A percentile compares a stretch with the other conserved stretches of the same genome.
Evolutionary conservation across 257 asterid genomes (phyloP).

Genomic region (Avicennia marina): DNA sequence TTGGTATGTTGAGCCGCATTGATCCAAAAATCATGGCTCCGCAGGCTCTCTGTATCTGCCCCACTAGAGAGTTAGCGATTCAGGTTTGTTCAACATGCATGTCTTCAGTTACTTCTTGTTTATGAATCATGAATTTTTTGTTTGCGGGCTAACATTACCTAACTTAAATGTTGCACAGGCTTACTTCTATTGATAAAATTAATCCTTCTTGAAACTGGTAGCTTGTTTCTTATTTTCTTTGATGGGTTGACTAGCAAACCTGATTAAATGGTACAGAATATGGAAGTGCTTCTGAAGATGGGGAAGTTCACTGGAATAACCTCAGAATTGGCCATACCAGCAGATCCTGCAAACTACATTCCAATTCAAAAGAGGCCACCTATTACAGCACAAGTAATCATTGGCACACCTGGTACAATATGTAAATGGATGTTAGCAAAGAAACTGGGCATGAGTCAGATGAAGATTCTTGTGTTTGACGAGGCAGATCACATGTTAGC

Average conservation of each 20-base stretch:
- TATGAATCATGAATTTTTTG: not conserved
- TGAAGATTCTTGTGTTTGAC: constrained; percentile 87
- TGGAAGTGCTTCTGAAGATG: constrained; percentile 93
- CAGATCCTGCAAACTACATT: constrained; percentile 43
- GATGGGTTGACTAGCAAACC: not conserved
- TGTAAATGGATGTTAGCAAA: constrained; percentile 52
- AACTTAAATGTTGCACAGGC: no score
- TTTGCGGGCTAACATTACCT: not conserved
- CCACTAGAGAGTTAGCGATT: constrained; percentile 91
- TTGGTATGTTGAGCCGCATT: constrained; percentile 94
- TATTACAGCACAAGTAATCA: constrained; percentile 68
- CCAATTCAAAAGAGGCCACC: constrained; percentile 57
- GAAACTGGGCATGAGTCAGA: constrained; percentile 62
- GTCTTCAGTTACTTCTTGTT: not conserved
- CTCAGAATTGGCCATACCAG: constrained; percentile 72
- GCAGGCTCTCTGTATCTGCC: constrained; percentile 97
- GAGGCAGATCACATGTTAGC: constrained; percentile 95
- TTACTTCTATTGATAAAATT: no score
- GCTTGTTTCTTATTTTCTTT: not conserved
- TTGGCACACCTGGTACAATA: constrained; percentile 97
- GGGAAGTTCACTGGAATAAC: constrained; percentile 79
- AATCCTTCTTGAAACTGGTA: not conserved
- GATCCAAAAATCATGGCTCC: constrained; percentile 63
- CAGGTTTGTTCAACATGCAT: constrained; percentile 49
- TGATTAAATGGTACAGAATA: constrained; percentile 48